Base-by-base conservation (phyloP, 140 eudicot species). In the Senecio squalidus region DNA sequence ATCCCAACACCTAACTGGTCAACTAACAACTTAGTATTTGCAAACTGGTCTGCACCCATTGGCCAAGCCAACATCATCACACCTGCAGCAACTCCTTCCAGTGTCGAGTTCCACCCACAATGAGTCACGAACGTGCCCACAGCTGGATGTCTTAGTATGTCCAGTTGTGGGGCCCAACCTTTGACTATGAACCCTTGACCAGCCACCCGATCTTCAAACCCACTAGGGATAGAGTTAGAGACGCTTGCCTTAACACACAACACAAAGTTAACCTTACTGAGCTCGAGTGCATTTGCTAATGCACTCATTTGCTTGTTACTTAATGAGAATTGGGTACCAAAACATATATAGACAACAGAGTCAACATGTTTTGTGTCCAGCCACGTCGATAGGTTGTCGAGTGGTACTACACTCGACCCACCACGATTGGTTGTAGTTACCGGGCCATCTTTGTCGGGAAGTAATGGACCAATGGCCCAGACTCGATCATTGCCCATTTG, bases 31-130 rank as follows among this genome's bases (percentile, higher is more conserved):
- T 4, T 52, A 26, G 58, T 38, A 52, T 52, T 3, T 2, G 58
- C 58, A 52, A 9, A 52, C 9, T 52, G 39, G 34, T 52, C 58
- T 13, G 36, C 58, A 52, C 36, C 36, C 58, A 52, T 52, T n/a
- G 58, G 58, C 58, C 58, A 52, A 3, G 36, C 27, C 58, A 52
- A 52, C 58, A 52, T 52, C 38, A 27, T 52, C 22, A 52, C 58
- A n/a, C 58, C 58, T 14, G 58, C 22, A 2, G 58, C 22, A 52
- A 52, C 58, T 14, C 58, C 58, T 52, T 52, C 58, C 38, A 52
- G 0, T 14, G 36, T 15, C 4, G 58, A 52, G 59, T 53, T 53
- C 59, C 59, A 53, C 39, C 59, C 59, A 26, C 59, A 53, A 53
- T 53, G 58, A 52, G 58, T 52, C 58, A 52, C 36, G 27, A 52